Conservation (phyloP, 139 green algal genomes). For the Tetratostichococcus sp. region DNA sequence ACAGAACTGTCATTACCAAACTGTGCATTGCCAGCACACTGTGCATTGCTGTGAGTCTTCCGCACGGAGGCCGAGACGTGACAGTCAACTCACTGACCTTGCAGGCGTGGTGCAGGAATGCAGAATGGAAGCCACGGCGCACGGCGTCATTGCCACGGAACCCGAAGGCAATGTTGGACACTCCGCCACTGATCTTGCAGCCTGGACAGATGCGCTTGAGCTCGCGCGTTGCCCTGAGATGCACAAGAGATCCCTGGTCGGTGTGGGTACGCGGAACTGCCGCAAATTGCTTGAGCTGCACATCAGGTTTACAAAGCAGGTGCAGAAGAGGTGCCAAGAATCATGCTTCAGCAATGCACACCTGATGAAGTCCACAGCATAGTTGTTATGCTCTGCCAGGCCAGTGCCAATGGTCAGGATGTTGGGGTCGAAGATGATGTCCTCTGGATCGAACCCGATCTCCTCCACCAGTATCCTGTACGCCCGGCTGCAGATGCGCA, state of each 20-base stretch:
- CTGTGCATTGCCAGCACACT: too few relatives aligned
- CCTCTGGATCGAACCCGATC: constrained; percentile 90
- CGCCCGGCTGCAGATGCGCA: constrained; percentile 90
- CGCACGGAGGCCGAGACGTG: too few relatives aligned
- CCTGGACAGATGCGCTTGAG: constrained; percentile 96
- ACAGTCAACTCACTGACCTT: too few relatives aligned
- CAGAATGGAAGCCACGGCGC: constrained; percentile 86
- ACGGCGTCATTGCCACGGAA: constrained; percentile 98
- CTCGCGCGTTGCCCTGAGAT: constrained; percentile 59
- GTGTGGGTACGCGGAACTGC: too few relatives aligned
- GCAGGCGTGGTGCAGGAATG: constrained; percentile 94
- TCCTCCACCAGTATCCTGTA: constrained; percentile 95
- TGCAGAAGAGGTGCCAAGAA: too few relatives aligned
- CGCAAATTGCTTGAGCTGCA: too few relatives aligned
- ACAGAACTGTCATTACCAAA: too few relatives aligned
- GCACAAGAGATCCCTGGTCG: constrained; percentile 63
- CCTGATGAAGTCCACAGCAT: constrained; percentile 96
- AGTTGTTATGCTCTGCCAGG: constrained; percentile 98
- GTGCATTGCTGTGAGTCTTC: too few relatives aligned
- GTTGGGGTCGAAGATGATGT: constrained; percentile 99
- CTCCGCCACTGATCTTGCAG: constrained; percentile 91
- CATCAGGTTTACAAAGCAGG: too few relatives aligned
- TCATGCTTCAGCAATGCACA: too few relatives aligned
- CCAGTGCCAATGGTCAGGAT: constrained; percentile 97
- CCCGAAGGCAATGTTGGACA: constrained; percentile 98